Base-by-base conservation (phyloP, 2,329 filamentous ascomycete genomes). In the Fusarium marasasianum region DNA sequence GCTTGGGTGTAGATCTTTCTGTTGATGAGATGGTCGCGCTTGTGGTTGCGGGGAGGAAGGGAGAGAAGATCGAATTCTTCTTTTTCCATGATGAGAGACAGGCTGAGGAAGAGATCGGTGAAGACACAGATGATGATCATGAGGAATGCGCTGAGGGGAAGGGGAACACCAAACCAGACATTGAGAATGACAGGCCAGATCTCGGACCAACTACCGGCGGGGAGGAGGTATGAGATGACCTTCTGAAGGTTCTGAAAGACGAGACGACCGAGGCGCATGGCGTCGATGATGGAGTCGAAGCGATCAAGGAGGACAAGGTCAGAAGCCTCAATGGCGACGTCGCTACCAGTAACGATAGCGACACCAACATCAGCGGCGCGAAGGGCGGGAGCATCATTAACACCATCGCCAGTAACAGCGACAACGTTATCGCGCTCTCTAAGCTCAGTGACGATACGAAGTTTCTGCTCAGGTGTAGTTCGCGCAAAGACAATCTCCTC, bases 371-470 rank as follows among this genome's bases (percentile, higher is more conserved):
- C 90, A 3, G 91, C 90, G 38, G 89, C 90, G 57, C 90, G 90
- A 40, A 92, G 83, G 5, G 91, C 91, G 2, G 91, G 91, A 0
- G 90, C 91, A 69, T 92, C 91, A 64, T 92, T 92, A 14, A 91
- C 92, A 15, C 91, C 91, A 70, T 94, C 92, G 37, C 92, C 92
- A n/a, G 92, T 94, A 84, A 94, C 92, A 40, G 91, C 92, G 17
- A 90, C 91, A 3, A 88, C 88, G 35, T 90, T 88, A 26, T 88
- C 87, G 20, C 88, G 83, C 26, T 82, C 80, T 72, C 92, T 91
- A 29, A 93, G 86, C 54, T 91, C 91, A 64, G 91, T 88, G 51
- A 94, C 92, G 85, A 94, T 93, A 47, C 91, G 88, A 13, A 92
- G 89, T 77, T 94, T 94, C 43, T 92, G 93, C 64, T 91, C 87